Evolutionary conservation across 345 rosid genomes (phyloP).

Genomic region (Stellera chamaejasme): DNA sequence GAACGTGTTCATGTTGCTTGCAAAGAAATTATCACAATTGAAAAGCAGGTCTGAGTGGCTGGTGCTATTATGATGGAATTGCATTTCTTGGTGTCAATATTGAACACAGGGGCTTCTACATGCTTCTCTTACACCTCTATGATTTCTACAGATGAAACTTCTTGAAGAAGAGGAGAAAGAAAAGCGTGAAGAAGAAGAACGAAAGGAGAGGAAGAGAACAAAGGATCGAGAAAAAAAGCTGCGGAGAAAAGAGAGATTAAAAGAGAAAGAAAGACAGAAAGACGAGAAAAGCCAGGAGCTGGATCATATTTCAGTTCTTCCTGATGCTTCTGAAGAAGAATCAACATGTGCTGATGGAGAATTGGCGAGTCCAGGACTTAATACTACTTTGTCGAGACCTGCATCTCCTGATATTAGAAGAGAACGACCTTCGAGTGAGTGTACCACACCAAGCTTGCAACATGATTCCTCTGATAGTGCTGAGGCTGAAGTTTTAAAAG

Average conservation of each 20-base stretch:
- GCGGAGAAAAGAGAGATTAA: constrained; percentile 88
- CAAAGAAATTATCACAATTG: constrained; percentile 85
- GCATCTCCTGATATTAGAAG: constrained; percentile 40
- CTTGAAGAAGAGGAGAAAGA: constrained; percentile 97
- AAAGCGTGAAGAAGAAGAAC: constrained; percentile 92
- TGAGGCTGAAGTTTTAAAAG: constrained; percentile 21
- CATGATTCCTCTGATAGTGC: constrained; percentile 25
- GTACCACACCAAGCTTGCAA: constrained; percentile 23
- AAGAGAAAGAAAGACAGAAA: constrained; percentile 78
- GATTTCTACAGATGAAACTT: constrained; percentile 57
- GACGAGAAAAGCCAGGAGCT: constrained; percentile 35
- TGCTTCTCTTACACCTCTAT: constrained; percentile 9
- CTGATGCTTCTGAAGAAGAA: constrained; percentile 32
- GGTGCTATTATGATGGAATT: constrained; percentile 8
- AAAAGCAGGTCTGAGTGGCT: constrained; percentile 68
- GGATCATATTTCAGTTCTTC: constrained; percentile 16
- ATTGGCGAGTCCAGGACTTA: constrained; percentile 25
- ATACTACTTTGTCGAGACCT: constrained; percentile 35
- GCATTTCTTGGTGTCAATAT: background rate
- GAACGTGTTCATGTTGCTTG: constrained; percentile 93
- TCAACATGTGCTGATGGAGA: constrained; percentile 33
- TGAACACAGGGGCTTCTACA: background rate
- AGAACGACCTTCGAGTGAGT: constrained; percentile 26
- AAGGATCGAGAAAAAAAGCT: constrained; percentile 92
- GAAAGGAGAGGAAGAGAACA: constrained; percentile 76